phyloP scores from a whole-genome alignment of 352 stramenopile genomes.

The Globisporangium viniferum region DNA sequence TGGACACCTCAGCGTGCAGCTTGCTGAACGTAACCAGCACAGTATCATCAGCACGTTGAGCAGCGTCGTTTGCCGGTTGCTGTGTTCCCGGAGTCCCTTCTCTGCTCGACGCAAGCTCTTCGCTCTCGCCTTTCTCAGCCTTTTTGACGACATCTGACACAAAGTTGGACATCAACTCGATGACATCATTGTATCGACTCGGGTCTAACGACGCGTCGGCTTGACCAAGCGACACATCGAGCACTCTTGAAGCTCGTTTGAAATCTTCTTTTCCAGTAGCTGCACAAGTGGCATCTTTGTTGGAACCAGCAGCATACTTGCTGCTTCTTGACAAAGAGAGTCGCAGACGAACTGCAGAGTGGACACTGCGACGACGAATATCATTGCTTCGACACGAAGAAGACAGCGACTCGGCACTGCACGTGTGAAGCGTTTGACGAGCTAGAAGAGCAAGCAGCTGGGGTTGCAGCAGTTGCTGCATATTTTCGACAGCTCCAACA shows the following conservation, averaged over 20 bases:
- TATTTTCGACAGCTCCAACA: slow-evolving; percentile 32
- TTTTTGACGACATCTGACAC: slow-evolving; percentile 10
- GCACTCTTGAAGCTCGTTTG: slow-evolving; percentile 5
- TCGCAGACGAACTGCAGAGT: slow-evolving; percentile 63
- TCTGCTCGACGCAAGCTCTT: neutral
- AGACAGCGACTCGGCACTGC: slow-evolving; percentile 24
- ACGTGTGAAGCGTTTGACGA: slow-evolving; percentile 37
- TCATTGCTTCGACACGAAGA: slow-evolving; percentile 20
- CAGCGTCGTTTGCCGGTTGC: neutral
- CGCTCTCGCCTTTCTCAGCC: neutral
- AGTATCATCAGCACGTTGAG: neutral
- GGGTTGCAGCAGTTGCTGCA: slow-evolving; percentile 39
- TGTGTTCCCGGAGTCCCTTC: neutral
- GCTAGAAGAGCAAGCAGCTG: slow-evolving; percentile 35
- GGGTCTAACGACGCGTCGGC: slow-evolving; percentile 13
- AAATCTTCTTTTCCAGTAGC: neutral
- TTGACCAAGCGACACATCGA: slow-evolving; percentile 18
- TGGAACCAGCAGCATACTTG: neutral
- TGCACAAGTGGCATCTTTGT: neutral
- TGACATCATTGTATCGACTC: slow-evolving; percentile 3
- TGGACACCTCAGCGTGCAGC: slow-evolving; percentile 23
- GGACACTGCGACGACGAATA: slow-evolving; percentile 45
- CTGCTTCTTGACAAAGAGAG: neutral
- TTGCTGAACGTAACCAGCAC: slow-evolving; percentile 36
- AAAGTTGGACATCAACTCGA: slow-evolving; percentile 14